These are phyloP conservation scores for Purpureocillium lavendulum DNA, from an alignment of 2,329 filamentous ascomycete species.

Conservation along the genomic window DNA sequence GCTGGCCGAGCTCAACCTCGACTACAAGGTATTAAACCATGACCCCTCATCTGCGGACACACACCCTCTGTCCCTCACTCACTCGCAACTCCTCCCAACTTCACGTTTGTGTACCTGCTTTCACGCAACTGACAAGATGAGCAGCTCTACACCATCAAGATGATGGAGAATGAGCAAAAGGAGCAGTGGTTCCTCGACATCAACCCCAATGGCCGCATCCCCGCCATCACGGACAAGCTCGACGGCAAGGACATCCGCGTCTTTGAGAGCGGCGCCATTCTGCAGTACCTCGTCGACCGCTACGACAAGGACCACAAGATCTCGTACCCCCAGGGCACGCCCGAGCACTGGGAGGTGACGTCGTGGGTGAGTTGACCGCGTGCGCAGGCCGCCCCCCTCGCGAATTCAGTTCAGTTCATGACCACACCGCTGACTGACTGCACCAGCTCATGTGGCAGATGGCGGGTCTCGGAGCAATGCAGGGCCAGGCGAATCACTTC, in stretches of 20 bases:
- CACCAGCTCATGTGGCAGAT: constrained; percentile 62
- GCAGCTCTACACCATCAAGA: constrained; percentile 54
- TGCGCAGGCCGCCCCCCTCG: no score
- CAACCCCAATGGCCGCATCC: constrained; percentile 90
- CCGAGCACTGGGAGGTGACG: constrained; percentile 71
- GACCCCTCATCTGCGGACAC: no score
- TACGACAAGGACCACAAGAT: constrained; percentile 81
- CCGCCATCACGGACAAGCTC: constrained; percentile 74
- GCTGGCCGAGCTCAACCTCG: constrained; percentile 73
- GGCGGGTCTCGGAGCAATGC: constrained; percentile 74
- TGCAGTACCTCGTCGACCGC: constrained; percentile 74
- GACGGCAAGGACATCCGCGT: constrained; percentile 67
- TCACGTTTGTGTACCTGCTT: no score
- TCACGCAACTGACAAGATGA: no score
- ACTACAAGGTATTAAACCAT: constrained; percentile 69
- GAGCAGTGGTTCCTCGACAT: constrained; percentile 82
- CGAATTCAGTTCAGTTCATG: no score
- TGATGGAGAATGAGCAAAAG: constrained; percentile 71
- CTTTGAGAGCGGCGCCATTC: constrained; percentile 77
- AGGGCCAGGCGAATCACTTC: constrained; percentile 78
- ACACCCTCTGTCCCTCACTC: no score
- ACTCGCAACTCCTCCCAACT: no score
- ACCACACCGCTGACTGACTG: neutral
- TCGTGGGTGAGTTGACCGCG: constrained; percentile 54
- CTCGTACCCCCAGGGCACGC: constrained; percentile 62